Percentiles rank a stretch among this genome's conserved stretches.
Evolutionary conservation across 345 rosid species (phyloP).

Genomic region (Murraya koenigii): DNA sequence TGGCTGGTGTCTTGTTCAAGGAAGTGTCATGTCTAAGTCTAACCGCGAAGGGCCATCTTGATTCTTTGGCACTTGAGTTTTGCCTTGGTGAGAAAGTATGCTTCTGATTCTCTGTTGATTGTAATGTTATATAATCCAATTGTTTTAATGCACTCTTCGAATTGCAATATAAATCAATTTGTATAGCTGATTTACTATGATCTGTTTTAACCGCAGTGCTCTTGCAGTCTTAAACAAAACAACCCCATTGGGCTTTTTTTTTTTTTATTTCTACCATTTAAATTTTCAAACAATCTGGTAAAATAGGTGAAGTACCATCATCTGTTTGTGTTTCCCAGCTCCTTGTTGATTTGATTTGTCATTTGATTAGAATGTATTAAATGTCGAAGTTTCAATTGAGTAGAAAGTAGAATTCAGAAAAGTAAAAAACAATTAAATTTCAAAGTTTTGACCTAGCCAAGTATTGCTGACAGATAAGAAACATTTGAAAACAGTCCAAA

Average conservation of each 20-base stretch:
- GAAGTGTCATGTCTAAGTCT: neutral
- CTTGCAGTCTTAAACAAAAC: neutral
- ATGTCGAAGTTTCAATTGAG: neutral
- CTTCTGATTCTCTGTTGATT: neutral
- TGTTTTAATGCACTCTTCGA: neutral
- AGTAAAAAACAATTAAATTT: too few relatives aligned
- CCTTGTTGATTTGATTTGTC: too few relatives aligned
- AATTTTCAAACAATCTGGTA: neutral
- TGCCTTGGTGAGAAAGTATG: neutral
- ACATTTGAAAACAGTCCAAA: too few relatives aligned
- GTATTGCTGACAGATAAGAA: neutral
- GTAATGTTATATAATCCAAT: neutral
- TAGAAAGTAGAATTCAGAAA: neutral
- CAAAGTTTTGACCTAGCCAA: neutral
- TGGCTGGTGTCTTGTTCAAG: neutral
- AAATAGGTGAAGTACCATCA: too few relatives aligned
- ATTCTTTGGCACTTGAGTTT: neutral
- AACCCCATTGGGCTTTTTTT: neutral
- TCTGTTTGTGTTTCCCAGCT: too few relatives aligned
- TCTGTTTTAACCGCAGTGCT: neutral
- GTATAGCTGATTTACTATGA: too few relatives aligned
- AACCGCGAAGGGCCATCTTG: neutral
- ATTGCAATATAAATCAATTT: neutral
- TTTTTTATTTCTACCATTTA: neutral
- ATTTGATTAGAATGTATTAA: too few relatives aligned